Conservation (phyloP, 495 filamentous ascomycete species). For the Hypomontagnella monticulosa region DNA sequence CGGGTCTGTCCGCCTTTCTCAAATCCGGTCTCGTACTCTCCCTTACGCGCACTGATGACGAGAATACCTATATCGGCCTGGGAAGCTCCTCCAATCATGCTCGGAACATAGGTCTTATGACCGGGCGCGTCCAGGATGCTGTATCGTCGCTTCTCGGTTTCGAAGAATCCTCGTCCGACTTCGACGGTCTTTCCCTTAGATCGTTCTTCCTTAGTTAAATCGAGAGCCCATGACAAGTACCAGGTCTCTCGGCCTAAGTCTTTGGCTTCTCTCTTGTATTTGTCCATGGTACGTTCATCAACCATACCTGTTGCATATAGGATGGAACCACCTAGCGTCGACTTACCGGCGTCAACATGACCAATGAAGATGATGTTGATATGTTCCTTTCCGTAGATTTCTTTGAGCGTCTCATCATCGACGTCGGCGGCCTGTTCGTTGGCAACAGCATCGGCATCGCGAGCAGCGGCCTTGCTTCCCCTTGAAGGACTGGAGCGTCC, state of each 20-base stretch:
- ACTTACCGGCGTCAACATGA: conserved; percentile 98
- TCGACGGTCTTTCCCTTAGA: conserved; percentile 98
- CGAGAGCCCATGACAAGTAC: conserved; percentile 98
- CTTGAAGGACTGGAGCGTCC: conserved; percentile 77
- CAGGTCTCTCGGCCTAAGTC: conserved; percentile 95
- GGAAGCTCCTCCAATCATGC: conserved; percentile 96
- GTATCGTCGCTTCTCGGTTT: conserved; percentile 88
- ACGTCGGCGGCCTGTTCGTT: conserved; percentile 90
- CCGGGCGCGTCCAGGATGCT: conserved; percentile 96
- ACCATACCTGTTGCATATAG: conserved; percentile 97
- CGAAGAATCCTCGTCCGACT: conserved; percentile 95
- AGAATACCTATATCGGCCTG: conserved; percentile 96
- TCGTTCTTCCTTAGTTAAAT: conserved; percentile 95
- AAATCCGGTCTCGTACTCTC: conserved; percentile 99
- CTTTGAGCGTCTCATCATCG: conserved; percentile 88
- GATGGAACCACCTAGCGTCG: conserved; percentile 91
- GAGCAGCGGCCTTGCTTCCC: conserved; percentile 61
- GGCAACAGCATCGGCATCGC: conserved; percentile 83
- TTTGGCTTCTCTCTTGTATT: conserved; percentile 96
- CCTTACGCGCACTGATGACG: conserved; percentile 96
- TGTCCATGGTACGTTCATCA: conserved; percentile 97
- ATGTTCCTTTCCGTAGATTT: conserved; percentile 98
- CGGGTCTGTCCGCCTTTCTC: conserved; percentile 98
- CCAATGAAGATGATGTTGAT: conserved; percentile 98
- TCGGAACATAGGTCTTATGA: conserved; percentile 95